Base-by-base conservation (phyloP, 306 rosid genomes). In the Arachis hypogaea region DNA sequence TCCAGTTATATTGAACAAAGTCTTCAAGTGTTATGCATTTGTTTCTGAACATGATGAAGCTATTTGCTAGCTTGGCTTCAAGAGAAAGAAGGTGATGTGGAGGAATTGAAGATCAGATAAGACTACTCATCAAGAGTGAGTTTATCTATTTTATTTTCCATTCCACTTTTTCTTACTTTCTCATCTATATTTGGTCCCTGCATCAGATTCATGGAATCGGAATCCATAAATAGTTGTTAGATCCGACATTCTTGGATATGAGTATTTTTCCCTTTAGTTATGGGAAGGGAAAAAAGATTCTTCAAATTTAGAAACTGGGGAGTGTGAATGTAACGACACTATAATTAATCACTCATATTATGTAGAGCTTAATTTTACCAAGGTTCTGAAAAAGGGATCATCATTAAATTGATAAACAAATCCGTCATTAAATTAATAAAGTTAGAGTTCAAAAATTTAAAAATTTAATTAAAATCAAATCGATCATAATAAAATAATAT, bases 191-290 rank as follows among this genome's bases (percentile, higher is more conserved):
- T 84, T 72, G 85, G 91, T 85, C 85, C 89, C 87, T 49, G 76
- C 71, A 64, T 76, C 65, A 78, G 85, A 85, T 79, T 78, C 86
- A 82, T 61, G 84, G 89, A 86, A 82, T 83, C 58, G 84, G 89
- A 86, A 82, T 83, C 58, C 58, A 52, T 33, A 71, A 44, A 51
- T 61, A 60, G 72, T 76, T 33, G 81, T 51, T 50, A 64, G 59
- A 58, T 70, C 42, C 46, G 4, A 18, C 62, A 56, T 63, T 30
- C 51, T n/a, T 42, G 44, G 5, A 18, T 52, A 16, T 14, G 58
- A 8, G 11, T 44, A 10, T 58, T 64, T 72, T 69, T 63, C 69
- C 74, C 65, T 67, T 9, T 72, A 47, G 59, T 67, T 50, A 38
- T 55, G 69, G 79, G 76, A 73, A 77, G 77, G 61, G 73, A 33